phyloP scores from a whole-genome alignment of 1,284 basidiomycete species.

The Meripilus lineatus region DNA sequence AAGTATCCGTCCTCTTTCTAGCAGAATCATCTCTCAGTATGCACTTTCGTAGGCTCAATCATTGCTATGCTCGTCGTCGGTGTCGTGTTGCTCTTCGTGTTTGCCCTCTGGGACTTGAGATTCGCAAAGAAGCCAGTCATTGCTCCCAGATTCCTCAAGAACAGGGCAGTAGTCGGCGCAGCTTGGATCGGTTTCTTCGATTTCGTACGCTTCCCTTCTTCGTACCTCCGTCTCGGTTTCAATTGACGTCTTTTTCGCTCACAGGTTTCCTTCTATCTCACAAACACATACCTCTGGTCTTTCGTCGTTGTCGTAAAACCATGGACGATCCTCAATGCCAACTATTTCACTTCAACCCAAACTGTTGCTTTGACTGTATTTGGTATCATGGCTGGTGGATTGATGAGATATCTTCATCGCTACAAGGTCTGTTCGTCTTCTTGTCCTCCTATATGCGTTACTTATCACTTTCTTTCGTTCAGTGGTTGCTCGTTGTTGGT shows the following conservation, averaged over 20 bases:
- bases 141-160: conserved; percentile 50
- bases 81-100: conserved; percentile 37
- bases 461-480: conserved; percentile 2
- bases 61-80: conserved; percentile 54
- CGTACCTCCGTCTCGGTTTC: not conserved
- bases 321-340: conserved; percentile 48
- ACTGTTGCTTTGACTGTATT: conserved; percentile 63
- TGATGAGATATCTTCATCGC: conserved; percentile 49
- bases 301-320: conserved; percentile 58
- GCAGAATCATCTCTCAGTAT: not conserved
- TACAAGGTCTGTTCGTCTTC: conserved; percentile 38
- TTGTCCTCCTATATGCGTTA: not conserved
- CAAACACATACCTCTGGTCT: conserved; percentile 55
- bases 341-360: conserved; percentile 52
- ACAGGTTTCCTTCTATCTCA: conserved; percentile 59
- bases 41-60: conserved; percentile 39
- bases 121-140: conserved; percentile 49
- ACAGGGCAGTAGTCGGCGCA: conserved; percentile 56
- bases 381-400: conserved; percentile 55
- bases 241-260: not conserved
- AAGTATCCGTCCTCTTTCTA: not conserved
- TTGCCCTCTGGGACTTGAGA: conserved; percentile 45
- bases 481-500: conserved; percentile 62
- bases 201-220: conserved; percentile 40
- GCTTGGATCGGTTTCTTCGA: conserved; percentile 67